phyloP scores from a whole-genome alignment of 2,329 filamentous ascomycete genomes.

The Fonsecaea pedrosoi region DNA sequence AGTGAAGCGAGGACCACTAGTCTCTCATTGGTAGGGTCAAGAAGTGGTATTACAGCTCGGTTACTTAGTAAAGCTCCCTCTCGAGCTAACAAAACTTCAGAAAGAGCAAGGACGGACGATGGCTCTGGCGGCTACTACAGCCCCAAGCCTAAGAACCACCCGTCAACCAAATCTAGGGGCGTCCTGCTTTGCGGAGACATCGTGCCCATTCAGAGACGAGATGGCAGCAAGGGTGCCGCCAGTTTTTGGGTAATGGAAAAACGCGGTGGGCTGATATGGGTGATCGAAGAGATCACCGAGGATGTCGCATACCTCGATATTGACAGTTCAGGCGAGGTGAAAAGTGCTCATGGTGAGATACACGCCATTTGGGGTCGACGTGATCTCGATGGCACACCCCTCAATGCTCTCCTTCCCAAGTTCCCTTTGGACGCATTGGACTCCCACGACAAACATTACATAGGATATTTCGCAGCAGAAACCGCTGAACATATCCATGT shows the following conservation, averaged over 20 bases:
- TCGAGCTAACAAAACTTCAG: slow-evolving; percentile 53
- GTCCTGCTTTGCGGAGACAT: slow-evolving; percentile 95
- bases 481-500: slow-evolving; percentile 80
- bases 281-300: slow-evolving; percentile 95
- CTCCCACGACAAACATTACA: slow-evolving; percentile 52
- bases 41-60: slow-evolving; percentile 85
- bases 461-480: slow-evolving; percentile 81
- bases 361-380: slow-evolving; percentile 80
- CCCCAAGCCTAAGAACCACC: slow-evolving; percentile 64
- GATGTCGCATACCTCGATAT: slow-evolving; percentile 80
- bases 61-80: slow-evolving; percentile 82
- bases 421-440: slow-evolving; percentile 70
- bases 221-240: slow-evolving; percentile 87
- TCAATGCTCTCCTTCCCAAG: slow-evolving; percentile 79
- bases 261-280: slow-evolving; percentile 91
- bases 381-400: slow-evolving; percentile 71
- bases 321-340: slow-evolving; percentile 77
- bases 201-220: slow-evolving; percentile 96
- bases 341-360: slow-evolving; percentile 74
- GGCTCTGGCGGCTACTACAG: slow-evolving; percentile 57
- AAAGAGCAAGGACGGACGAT: slow-evolving; percentile 65
- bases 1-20: slow-evolving; percentile 45
- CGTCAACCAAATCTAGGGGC: slow-evolving; percentile 78
- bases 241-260: slow-evolving; percentile 99
- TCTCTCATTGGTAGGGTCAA: slow-evolving; percentile 62